Conservation (phyloP, 2,329 filamentous ascomycete genomes). For the Colletotrichum sp. region DNA sequence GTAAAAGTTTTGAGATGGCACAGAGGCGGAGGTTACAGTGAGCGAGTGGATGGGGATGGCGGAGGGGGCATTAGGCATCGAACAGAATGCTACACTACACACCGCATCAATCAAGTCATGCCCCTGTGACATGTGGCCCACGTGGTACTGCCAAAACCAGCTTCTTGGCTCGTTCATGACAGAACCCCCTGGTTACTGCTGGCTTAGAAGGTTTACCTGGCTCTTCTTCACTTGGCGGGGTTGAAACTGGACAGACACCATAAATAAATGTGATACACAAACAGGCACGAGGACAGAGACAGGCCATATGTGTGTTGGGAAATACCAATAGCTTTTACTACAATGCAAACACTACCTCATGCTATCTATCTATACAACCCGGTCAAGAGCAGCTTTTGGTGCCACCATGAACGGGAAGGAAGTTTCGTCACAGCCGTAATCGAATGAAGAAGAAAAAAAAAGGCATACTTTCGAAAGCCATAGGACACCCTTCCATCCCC, state of each 20-base stretch:
- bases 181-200: background rate
- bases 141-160: background rate
- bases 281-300: background rate
- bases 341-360: conserved; percentile 15
- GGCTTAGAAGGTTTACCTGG: background rate
- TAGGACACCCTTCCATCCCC: background rate
- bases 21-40: background rate
- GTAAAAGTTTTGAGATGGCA: background rate
- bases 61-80: background rate
- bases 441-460: background rate
- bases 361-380: conserved; percentile 14
- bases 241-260: background rate
- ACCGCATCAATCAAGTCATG: background rate
- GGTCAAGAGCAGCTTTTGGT: background rate
- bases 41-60: background rate
- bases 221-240: background rate
- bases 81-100: background rate
- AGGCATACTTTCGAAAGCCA: background rate
- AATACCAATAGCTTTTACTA: conserved; percentile 20
- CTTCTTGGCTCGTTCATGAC: background rate
- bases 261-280: too few relatives aligned
- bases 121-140: background rate
- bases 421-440: background rate
- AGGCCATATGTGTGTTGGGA: background rate
- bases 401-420: background rate